A percentile compares a stretch with the other conserved stretches of the same genome.
Conservation (phyloP, 129 eudicot species). For the sunflower (Helianthus annuus) region HanXRQr2.0-SUNRISE NC_035435.2:26903916-26904415, state of each 20-base stretch:
- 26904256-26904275: slow-evolving; percentile 87
- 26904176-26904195: slow-evolving; percentile 84
- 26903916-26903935: slow-evolving; percentile 97
- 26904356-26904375: slow-evolving; percentile 72
- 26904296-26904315: slow-evolving; percentile 86
- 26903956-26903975: slow-evolving; percentile 70
- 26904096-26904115: slow-evolving; percentile 79
- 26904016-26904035: slow-evolving; percentile 94
- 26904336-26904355: slow-evolving; percentile 83
- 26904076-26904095: slow-evolving; percentile 73
- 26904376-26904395: slow-evolving; percentile 73
- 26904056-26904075: slow-evolving; percentile 84
- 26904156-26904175: slow-evolving; percentile 71
- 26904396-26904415: slow-evolving; percentile 37
- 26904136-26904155: slow-evolving; percentile 54
- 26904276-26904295: slow-evolving; percentile 89
- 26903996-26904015: slow-evolving; percentile 95
- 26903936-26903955: slow-evolving; percentile 77
- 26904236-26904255: slow-evolving; percentile 72
- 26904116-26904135: slow-evolving; percentile 65
- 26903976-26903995: slow-evolving; percentile 88
- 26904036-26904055: slow-evolving; percentile 93
- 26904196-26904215: slow-evolving; percentile 78
- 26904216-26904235: slow-evolving; percentile 78
- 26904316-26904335: slow-evolving; percentile 72